Base-by-base conservation (phyloP, 2,329 filamentous ascomycete genomes). In the Pyricularia sp. region DNA sequence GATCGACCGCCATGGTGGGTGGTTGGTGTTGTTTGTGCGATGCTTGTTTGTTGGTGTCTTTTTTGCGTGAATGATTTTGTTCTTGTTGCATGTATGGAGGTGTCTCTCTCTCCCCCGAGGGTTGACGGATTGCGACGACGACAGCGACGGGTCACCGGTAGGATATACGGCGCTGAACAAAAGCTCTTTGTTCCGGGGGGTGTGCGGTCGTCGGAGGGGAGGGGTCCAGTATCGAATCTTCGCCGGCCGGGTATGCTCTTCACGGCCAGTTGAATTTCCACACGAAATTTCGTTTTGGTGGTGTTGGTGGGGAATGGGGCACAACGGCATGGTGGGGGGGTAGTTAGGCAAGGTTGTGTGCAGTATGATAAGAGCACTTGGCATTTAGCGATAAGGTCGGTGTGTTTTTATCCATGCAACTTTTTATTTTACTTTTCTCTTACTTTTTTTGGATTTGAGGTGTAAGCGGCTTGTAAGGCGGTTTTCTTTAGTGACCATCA, bases 1-100 rank as follows among this genome's bases (percentile, higher is more conserved):
- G 85, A 79, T 89, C 84, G 77, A 87, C 84, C 80, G 92, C 90
- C 93, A 97, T 97, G 61, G 67, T 65, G 36, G 67, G 59, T 64
- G 59, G 59, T 63, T 59, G 55, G 17, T 58, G 58, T 61, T 61
- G 58, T 63, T 28, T 63, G 59, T 28, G 59, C 17, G 26, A 61
- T 61, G 23, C 25, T 25, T 63, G 7, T 63, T 26, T 63, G 59
- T 17, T 14, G 25, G 9, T 17, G 25, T 6, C 3, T 26, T 28
- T 63, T 17, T 28, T 28, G 26, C 9, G 14, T 30, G 14, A 20
- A 1, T 11, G n/a, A n/a, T 61, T 61, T 11, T 63, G 25, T 6
- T 63, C 14, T 28, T 63, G 25, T 63, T 20, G 10, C 11, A 4
- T 28, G 9, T 61, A 12, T 61, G 12, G 12, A 36, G 33, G 14